These are phyloP conservation scores for Triangularia verruculosa DNA, from an alignment of 2,329 filamentous ascomycete genomes.

Conservation along the genomic window DNA sequence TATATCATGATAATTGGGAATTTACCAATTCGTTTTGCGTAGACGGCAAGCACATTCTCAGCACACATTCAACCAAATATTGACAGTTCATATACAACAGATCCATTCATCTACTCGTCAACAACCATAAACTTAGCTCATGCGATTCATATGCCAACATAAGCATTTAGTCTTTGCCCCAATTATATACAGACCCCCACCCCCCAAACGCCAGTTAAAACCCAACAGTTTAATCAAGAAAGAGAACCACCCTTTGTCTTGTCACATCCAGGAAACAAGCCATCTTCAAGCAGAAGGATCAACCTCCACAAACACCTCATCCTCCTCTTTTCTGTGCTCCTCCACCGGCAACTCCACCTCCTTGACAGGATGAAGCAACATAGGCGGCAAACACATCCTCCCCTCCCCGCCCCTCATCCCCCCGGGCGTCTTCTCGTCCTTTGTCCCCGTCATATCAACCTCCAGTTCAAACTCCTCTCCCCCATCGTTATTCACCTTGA, in stretches of 20 bases:
- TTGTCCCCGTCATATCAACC: slow-evolving; percentile 43
- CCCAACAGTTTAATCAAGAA: neutral
- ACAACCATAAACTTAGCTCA: neutral
- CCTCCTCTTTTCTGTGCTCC: slow-evolving; percentile 51
- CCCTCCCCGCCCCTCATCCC: slow-evolving; percentile 68
- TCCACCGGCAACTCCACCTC: slow-evolving; percentile 66
- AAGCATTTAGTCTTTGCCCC: neutral
- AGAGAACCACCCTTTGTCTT: neutral
- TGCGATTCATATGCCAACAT: neutral
- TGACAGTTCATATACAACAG: neutral
- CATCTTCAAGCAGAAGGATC: slow-evolving; percentile 43
- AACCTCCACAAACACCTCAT: slow-evolving; percentile 48
- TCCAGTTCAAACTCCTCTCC: slow-evolving; percentile 72
- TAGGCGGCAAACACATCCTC: slow-evolving; percentile 85
- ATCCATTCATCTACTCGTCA: neutral
- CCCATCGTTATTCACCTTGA: slow-evolving; percentile 73
- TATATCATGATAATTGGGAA: neutral
- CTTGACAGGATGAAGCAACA: slow-evolving; percentile 88
- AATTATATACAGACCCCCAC: neutral
- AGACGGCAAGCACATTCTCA: neutral
- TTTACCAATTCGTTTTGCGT: neutral
- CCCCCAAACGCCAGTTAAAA: neutral
- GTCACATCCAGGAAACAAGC: neutral
- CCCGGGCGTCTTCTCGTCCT: slow-evolving; percentile 45
- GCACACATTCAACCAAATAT: neutral